These are phyloP conservation scores for Stephania japonica DNA, from an alignment of 164 flowering plant species.

Conservation along the genomic window DNA sequence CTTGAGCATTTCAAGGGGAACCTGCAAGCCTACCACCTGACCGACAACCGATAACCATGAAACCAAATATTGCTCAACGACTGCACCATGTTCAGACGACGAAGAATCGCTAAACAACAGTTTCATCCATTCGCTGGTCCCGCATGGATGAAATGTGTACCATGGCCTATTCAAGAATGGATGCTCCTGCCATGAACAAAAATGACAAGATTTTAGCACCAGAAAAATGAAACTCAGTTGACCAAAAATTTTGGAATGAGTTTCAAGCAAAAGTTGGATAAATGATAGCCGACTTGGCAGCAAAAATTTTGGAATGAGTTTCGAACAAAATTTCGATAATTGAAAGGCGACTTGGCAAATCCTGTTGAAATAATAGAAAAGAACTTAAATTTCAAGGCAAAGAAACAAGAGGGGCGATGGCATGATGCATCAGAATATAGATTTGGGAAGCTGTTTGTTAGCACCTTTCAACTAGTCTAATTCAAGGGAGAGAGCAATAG, in stretches of 20 bases:
- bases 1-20: conserved; percentile 41
- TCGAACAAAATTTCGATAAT: background rate
- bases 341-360: no score
- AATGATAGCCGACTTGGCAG: no score
- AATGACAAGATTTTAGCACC: background rate
- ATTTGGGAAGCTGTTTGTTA: no score
- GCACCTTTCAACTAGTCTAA: no score
- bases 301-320: background rate
- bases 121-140: conserved; percentile 89
- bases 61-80: conserved; percentile 41
- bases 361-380: no score
- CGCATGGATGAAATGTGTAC: conserved; percentile 86
- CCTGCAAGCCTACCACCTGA: conserved; percentile 58
- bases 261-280: background rate
- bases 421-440: no score
- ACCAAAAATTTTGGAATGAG: background rate
- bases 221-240: background rate
- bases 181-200: conserved; percentile 57
- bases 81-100: conserved; percentile 5
- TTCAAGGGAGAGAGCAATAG: no score
- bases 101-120: conserved; percentile 35
- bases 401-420: no score
- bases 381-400: no score
- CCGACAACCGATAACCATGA: conserved; percentile 89
- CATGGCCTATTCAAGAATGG: conserved; percentile 78